These are phyloP conservation scores for Fomitopsis schrenkii DNA, from an alignment of 1,284 basidiomycete species.

Conservation along the genomic window DNA sequence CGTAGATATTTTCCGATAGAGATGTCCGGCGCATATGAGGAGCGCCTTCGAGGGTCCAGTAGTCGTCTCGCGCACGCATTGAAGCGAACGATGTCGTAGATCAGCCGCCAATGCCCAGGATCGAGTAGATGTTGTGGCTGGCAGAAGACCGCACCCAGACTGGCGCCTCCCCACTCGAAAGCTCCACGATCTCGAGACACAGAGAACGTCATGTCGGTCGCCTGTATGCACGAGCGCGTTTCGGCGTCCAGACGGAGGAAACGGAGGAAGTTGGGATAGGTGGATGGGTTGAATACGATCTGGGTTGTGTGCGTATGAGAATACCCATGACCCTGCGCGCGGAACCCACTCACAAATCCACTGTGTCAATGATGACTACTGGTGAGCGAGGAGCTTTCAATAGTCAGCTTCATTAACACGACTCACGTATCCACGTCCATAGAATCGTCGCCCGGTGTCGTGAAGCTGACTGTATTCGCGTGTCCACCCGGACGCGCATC, in stretches of 20 bases:
- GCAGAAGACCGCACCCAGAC: constrained; percentile 60
- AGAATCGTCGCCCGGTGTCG: constrained; percentile 32
- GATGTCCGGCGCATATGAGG: constrained; percentile 30
- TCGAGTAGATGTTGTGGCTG: constrained; percentile 62
- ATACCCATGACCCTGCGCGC: background rate
- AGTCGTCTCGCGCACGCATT: constrained; percentile 60
- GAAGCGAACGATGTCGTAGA: constrained; percentile 79
- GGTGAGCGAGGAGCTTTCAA: background rate
- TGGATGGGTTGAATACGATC: constrained; percentile 77
- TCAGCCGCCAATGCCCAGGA: constrained; percentile 67
- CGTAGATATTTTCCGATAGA: constrained; percentile 72
- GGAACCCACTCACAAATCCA: constrained; percentile 42
- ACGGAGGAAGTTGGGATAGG: constrained; percentile 79
- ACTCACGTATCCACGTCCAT: constrained; percentile 71
- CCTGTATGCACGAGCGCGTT: constrained; percentile 42
- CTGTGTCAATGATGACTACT: constrained; percentile 23
- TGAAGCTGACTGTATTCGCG: constrained; percentile 70
- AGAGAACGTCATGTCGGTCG: constrained; percentile 78
- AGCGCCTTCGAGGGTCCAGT: constrained; percentile 21
- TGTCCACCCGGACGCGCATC: constrained; percentile 72
- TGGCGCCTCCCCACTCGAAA: constrained; percentile 77
- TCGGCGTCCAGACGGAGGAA: constrained; percentile 54
- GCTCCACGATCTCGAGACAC: constrained; percentile 64
- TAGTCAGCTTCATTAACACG: background rate
- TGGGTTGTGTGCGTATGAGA: constrained; percentile 20